Evolutionary conservation across 2,329 filamentous ascomycete genomes (phyloP).

Genomic region (Lecanicillium sp.): DNA sequence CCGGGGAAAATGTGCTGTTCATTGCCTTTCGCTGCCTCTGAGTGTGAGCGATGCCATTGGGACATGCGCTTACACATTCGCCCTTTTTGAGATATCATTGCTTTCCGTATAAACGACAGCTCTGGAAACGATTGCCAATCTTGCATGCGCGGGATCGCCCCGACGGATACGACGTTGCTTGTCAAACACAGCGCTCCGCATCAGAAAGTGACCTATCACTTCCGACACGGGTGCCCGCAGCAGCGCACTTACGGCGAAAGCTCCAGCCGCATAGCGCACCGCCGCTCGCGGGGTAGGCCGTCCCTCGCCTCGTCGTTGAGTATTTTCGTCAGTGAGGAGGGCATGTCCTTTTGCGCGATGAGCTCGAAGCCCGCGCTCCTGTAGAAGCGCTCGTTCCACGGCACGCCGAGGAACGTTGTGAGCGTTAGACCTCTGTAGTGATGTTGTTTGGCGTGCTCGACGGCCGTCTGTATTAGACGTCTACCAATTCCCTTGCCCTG

Average conservation of each 20-base stretch:
- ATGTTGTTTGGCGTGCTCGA: neutral
- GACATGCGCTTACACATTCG: too few species aligned
- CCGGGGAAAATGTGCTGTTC: too few species aligned
- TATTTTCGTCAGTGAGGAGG: neutral
- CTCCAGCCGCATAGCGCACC: slow-evolving; percentile 8
- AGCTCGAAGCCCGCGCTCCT: slow-evolving; percentile 9
- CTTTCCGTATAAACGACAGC: too few species aligned
- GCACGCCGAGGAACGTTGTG: slow-evolving; percentile 15
- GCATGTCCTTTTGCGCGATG: neutral
- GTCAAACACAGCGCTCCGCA: too few species aligned
- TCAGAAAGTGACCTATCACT: neutral
- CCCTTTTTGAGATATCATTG: too few species aligned
- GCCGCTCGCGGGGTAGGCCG: slow-evolving; percentile 7
- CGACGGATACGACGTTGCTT: too few species aligned
- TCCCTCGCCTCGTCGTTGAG: neutral
- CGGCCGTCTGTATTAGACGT: slow-evolving; percentile 6
- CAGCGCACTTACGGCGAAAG: neutral
- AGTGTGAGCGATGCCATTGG: too few species aligned
- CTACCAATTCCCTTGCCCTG: slow-evolving; percentile 14
- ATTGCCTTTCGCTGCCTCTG: too few species aligned
- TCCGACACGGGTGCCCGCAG: neutral
- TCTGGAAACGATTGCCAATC: too few species aligned
- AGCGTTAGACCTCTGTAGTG: slow-evolving; percentile 8
- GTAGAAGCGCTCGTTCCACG: slow-evolving; percentile 16
- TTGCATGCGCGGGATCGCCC: too few species aligned